A percentile compares a stretch with the other conserved stretches of the same genome.
These are phyloP conservation scores for Solanum gandarillasii DNA, from an alignment of 257 asterid species.

Conservation along the genomic window DNA sequence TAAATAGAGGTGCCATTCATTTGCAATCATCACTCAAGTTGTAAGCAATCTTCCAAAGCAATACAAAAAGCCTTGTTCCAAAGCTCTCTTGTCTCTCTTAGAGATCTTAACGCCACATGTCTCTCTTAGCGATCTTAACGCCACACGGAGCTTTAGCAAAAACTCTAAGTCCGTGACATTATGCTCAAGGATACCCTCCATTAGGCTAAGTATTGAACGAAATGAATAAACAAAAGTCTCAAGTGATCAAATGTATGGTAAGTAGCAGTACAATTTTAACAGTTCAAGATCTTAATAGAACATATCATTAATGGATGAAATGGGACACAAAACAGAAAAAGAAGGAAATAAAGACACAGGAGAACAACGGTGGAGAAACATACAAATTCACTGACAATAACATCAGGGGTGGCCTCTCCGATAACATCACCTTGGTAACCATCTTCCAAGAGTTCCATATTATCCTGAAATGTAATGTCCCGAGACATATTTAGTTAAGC, in stretches of 20 bases:
- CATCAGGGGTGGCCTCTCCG: conserved; percentile 94
- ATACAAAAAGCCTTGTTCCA: too few relatives aligned
- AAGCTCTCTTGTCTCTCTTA: too few relatives aligned
- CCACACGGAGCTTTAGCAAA: too few relatives aligned
- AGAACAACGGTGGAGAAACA: conserved; percentile 4
- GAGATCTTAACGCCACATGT: too few relatives aligned
- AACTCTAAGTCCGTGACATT: too few relatives aligned
- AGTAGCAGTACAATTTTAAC: not conserved
- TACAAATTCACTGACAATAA: conserved; percentile 89
- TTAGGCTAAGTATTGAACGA: not conserved
- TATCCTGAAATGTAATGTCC: conserved; percentile 40
- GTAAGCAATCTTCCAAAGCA: too few relatives aligned
- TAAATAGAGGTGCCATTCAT: too few relatives aligned
- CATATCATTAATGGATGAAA: not conserved
- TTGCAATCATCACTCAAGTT: too few relatives aligned
- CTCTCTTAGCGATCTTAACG: too few relatives aligned
- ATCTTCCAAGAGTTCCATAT: conserved; percentile 55
- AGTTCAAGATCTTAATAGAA: not conserved
- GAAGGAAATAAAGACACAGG: not conserved
- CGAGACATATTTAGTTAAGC: not conserved
- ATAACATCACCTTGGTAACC: conserved; percentile 83
- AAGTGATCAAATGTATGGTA: not conserved
- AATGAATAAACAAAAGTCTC: not conserved
- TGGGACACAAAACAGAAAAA: not conserved
- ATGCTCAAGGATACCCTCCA: not conserved